Percentiles rank a stretch among this genome's conserved stretches.
Evolutionary conservation across 441 rosid genomes (phyloP).

Genomic region (Sinapis alba): DNA sequence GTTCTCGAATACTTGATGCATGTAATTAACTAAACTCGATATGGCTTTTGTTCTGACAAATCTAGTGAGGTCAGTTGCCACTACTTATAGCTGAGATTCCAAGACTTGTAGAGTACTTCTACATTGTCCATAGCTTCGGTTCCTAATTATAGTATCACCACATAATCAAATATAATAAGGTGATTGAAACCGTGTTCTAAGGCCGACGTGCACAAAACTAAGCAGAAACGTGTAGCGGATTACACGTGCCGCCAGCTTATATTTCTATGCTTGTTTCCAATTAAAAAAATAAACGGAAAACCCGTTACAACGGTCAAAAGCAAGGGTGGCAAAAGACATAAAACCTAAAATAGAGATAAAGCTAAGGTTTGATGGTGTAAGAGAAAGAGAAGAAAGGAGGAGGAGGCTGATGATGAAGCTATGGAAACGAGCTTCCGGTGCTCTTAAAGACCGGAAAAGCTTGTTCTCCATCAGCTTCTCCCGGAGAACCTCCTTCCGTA

Average conservation of each 20-base stretch:
- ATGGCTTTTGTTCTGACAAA: too few species aligned
- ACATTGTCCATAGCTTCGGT: slow-evolving; percentile 1
- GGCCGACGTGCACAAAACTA: slow-evolving; percentile 35
- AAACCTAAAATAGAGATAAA: slow-evolving; percentile 34
- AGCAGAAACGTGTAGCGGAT: slow-evolving; percentile 15
- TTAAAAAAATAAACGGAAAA: slow-evolving; percentile 26
- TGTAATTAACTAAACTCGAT: too few species aligned
- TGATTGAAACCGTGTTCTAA: slow-evolving; percentile 5
- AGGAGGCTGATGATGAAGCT: slow-evolving; percentile 51
- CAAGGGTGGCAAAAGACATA: slow-evolving; percentile 28
- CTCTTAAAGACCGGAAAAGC: slow-evolving; percentile 75
- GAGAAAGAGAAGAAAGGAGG: slow-evolving; percentile 21
- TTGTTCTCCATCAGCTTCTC: slow-evolving; percentile 47
- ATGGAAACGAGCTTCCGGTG: slow-evolving; percentile 72
- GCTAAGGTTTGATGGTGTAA: slow-evolving; percentile 4
- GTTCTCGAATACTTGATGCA: too few species aligned
- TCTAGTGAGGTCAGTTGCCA: too few species aligned
- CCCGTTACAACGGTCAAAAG: slow-evolving; percentile 36
- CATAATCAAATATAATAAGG: slow-evolving; percentile 7
- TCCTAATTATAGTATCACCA: background rate
- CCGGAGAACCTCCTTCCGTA: slow-evolving; percentile 41
- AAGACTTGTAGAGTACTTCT: background rate
- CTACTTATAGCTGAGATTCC: background rate
- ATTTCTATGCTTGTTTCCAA: slow-evolving; percentile 17
- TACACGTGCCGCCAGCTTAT: slow-evolving; percentile 28